Evolutionary conservation across 2,329 filamentous ascomycete genomes (phyloP), one percentile per base, ranked within the genome.

Genomic region (Trichoderma polysporum): DNA sequence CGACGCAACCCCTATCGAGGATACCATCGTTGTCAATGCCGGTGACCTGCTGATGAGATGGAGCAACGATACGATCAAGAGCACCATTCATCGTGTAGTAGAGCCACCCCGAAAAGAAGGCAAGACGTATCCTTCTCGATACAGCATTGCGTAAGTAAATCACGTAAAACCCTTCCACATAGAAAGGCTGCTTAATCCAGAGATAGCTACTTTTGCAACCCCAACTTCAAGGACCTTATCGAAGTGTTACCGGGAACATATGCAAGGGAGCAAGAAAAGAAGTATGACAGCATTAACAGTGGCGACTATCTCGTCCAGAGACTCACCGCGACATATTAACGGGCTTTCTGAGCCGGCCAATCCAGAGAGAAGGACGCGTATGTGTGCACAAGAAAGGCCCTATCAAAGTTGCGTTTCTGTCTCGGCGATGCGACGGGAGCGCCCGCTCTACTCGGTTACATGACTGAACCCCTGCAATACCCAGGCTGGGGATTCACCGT

Each of bases 11-110:
- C 93, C 94, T 0, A 94, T 97, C 68, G 83, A 88, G 39, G 89
- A 88, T 64, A 93, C 92, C 0, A 90, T 95, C 47, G 92, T 97
- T 12, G 86, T 97, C 70, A 97, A 97, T 74, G 93, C 93, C 0
- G 94, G 93, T 1, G 94, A 97, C 75, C 76, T 97, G 71, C 81
- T 97, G 58, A 90, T 92, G 1, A 84, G 93, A 61, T 97, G 93
- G 94, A 92, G 91, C 70, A 97, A 97, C 74, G 92, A 96, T 74
- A 91, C 87, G 4, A 97, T 97, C 80, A 93, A 91, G 80, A 94
- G 91, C 75, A 97, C 94, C 4, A 87, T 93, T 68, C 94, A 97
- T 78, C 88, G 93, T 12, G 94, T 97, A 0, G 91, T 97, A 5
- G 91, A 97, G 79, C 94, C 94, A 2, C 91, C 92, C 0, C 81